Evolutionary conservation across 768 basidiomycete genomes (phyloP).

Genomic region (Hydnomerulius pinastri): DNA sequence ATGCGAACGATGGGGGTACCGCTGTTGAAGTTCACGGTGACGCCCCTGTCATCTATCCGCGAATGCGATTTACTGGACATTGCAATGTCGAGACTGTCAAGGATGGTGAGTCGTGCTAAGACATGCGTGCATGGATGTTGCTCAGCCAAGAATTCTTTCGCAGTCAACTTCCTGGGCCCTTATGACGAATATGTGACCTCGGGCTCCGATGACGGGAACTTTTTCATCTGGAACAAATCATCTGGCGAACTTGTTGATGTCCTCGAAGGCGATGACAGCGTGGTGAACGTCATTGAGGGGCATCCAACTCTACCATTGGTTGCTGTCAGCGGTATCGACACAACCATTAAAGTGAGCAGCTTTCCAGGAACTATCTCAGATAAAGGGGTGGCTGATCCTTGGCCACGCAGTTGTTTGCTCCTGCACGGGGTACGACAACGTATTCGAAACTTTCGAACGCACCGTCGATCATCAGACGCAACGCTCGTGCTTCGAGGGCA

Average conservation of each 20-base stretch:
- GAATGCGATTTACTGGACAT: slow-evolving; percentile 63
- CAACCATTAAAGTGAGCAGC: slow-evolving; percentile 70
- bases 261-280: slow-evolving; percentile 77
- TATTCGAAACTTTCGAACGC: slow-evolving; percentile 60
- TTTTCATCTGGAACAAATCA: slow-evolving; percentile 84
- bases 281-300: slow-evolving; percentile 87
- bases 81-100: slow-evolving; percentile 85
- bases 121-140: background rate
- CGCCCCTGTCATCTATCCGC: slow-evolving; percentile 63
- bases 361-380: too few relatives aligned
- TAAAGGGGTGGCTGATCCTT: too few relatives aligned
- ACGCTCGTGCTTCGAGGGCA: slow-evolving; percentile 40
- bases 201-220: slow-evolving; percentile 86
- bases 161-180: slow-evolving; percentile 85
- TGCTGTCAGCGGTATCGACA: slow-evolving; percentile 88
- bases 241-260: slow-evolving; percentile 68
- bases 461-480: slow-evolving; percentile 56
- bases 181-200: slow-evolving; percentile 76
- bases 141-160: background rate
- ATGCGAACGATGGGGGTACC: slow-evolving; percentile 32
- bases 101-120: slow-evolving; percentile 58
- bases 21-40: slow-evolving; percentile 27
- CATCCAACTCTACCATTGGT: slow-evolving; percentile 77
- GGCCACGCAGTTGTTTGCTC: slow-evolving; percentile 61
- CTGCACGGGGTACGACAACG: slow-evolving; percentile 43